Evolutionary conservation across 257 asterid species (phyloP), one percentile per base, ranked within the genome.

Genomic region (Penstemon barbatus): DNA sequence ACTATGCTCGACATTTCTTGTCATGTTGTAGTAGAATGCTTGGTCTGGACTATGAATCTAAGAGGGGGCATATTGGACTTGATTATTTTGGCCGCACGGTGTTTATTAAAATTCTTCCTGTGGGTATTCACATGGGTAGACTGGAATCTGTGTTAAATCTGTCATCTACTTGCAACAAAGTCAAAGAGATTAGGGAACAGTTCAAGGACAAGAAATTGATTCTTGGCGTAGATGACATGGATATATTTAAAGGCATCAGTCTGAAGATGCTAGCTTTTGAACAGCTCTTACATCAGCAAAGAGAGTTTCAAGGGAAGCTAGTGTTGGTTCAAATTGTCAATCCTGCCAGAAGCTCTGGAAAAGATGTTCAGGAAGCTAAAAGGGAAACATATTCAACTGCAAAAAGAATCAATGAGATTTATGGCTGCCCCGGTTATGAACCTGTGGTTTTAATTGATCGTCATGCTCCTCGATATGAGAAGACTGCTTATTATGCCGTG

Each of bases 181-280:
- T 87, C 77, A 85, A 81, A 75, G 96, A 89, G 70, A 78, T 89
- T 65, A 88, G 69, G 43, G 84, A 87, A 56, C 78, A 70, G 75
- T 91, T 91, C 75, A 75, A 76, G 73, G 96, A 80, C 65, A 87
- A 87, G 80, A 89, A 81, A 72, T 38, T 91, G 59, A 84, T 91
- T 67, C 91, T 91, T 13, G 98, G 98, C 50, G 87, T 91, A 58
- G 98, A 91, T 69, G 98, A 91, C 78, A 89, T 91, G 98, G 98
- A 91, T 64, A 91, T 91, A 57, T 91, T 91, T 63, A 91, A 91
- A 78, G 98, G 98, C 63, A 85, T 91, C 74, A 89, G 96, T 71
- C 76, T 91, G 69, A 91, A 91, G 78, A 70, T 91, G 76, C 84
- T 89, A 13, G 95, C 98, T 19, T 91, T 91, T 65, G 98, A 87